Evolutionary conservation across 306 rosid species (phyloP).

Genomic region (Begonia loranthoides): DNA sequence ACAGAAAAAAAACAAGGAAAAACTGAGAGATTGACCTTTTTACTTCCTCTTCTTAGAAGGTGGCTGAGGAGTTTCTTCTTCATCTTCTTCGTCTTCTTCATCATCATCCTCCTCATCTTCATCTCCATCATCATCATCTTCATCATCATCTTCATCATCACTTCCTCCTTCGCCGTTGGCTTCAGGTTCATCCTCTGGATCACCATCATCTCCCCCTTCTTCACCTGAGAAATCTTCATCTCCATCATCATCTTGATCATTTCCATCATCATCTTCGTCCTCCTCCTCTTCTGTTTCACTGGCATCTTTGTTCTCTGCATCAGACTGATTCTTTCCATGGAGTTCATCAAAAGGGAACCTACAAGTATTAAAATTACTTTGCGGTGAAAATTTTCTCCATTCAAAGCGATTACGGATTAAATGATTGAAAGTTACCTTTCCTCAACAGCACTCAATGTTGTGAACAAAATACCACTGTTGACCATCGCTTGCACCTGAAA

Average conservation of each 20-base stretch:
- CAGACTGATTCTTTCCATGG: conserved; percentile 12
- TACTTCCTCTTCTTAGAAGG: conserved; percentile 78
- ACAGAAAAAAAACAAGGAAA: conserved; percentile 5
- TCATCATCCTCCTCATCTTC: conserved; percentile 18
- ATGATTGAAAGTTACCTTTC: conserved; percentile 26
- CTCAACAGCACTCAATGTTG: conserved; percentile 22
- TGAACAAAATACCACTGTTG: conserved; percentile 15
- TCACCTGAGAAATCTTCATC: conserved; percentile 55
- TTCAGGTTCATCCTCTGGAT: conserved; percentile 31
- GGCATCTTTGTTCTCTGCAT: conserved; percentile 50
- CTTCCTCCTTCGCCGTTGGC: conserved; percentile 13
- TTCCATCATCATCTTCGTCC: conserved; percentile 17
- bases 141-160: conserved; percentile 45
- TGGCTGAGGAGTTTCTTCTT: conserved; percentile 42
- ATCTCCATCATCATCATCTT: conserved; percentile 14
- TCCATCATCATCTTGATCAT: conserved; percentile 36
- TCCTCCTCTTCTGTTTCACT: conserved; percentile 75
- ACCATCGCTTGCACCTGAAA: conserved; percentile 6
- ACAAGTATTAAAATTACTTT: conserved; percentile 3
- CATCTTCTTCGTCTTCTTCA: conserved; percentile 38
- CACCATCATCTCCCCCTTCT: conserved; percentile 47
- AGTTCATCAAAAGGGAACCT: conserved; percentile 64
- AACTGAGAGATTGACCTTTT: conserved; percentile 16
- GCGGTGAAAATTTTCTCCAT: neutral
- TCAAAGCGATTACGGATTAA: neutral